Evolutionary conservation across 148 eudicot species (phyloP), one percentile per base, ranked within the genome.

Genomic region (Vaccinium corymbosum): DNA sequence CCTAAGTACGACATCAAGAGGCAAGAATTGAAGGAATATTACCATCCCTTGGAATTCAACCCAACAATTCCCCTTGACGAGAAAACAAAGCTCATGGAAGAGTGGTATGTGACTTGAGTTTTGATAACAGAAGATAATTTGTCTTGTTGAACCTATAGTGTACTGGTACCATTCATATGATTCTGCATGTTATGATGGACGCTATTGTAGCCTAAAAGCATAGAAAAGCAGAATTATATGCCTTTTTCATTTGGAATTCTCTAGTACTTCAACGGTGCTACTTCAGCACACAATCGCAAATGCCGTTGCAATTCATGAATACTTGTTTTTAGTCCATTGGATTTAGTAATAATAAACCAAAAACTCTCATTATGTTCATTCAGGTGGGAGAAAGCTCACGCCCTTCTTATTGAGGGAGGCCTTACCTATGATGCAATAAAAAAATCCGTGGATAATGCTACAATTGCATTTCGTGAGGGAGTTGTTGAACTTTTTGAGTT

Each of bases 331-430:
- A 17, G 25, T 71, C 50, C 15, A 48, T 86, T 7, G 74, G 5
- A 29, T 56, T 84, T 64, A 38, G 76, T 82, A 56, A 9, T 64
- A 46, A 75, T 46, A 76, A 42, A 55, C 83, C 66, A 71, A 82
- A 79, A 73, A 56, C 27, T 59, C 49, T 80, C 38, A 20, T 74
- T 48, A 51, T 51, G 62, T 85, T 12, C 35, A 64, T 81, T 74
- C 85, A 95, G 98, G 98, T 94, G 98, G 98, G 98, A 80, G 80
- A 94, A 95, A 89, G 94, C 95, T 10, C 98, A 95, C 87, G 92
- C 82, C 85, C 94, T 95, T 90, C 94, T 95, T 84, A 87, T 95
- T 86, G 98, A 95, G 88, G 98, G 98, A 83, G 98, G 98, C 73
- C 95, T 95, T 75, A 92, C 93, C 49, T 93, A 85, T 86, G 92